Evolutionary conservation across 2,329 filamentous ascomycete genomes (phyloP).

Genomic region (Plectosphaerella plurivora): DNA sequence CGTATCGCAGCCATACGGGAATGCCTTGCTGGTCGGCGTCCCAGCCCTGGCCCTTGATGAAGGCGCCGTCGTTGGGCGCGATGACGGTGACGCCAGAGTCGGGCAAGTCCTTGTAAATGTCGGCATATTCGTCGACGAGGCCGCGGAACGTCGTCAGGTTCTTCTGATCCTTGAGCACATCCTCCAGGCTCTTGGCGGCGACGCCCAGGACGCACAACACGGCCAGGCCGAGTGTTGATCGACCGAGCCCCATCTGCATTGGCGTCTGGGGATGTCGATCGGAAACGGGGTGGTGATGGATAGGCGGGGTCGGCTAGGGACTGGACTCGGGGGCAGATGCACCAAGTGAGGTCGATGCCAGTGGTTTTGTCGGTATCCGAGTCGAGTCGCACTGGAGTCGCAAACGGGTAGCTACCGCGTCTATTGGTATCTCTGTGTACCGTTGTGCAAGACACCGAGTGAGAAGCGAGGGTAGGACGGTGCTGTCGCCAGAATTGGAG

Average conservation of each 20-base stretch:
- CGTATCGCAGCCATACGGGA: constrained; percentile 53
- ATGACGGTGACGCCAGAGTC: constrained; percentile 46
- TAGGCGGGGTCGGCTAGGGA: neutral
- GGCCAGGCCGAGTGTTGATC: neutral
- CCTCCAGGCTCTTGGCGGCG: constrained; percentile 28
- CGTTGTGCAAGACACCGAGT: no score
- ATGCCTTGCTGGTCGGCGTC: constrained; percentile 37
- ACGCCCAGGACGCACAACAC: neutral
- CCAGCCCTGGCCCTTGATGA: constrained; percentile 32
- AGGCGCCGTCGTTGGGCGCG: constrained; percentile 53
- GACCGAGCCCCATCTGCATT: neutral
- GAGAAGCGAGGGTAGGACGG: no score
- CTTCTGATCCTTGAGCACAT: constrained; percentile 30
- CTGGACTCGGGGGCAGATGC: neutral
- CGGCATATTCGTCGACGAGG: constrained; percentile 40
- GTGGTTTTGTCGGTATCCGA: neutral
- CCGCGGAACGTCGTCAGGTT: constrained; percentile 39
- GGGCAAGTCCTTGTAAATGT: constrained; percentile 37
- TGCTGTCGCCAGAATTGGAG: no score
- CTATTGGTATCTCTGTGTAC: no score
- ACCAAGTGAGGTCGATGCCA: neutral
- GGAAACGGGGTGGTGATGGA: neutral
- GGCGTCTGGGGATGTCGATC: no score
- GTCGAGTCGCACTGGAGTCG: neutral
- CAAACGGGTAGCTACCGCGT: no score